Base-by-base conservation (phyloP, 78 protist species). In the Cavenderia fasciculata region DNA sequence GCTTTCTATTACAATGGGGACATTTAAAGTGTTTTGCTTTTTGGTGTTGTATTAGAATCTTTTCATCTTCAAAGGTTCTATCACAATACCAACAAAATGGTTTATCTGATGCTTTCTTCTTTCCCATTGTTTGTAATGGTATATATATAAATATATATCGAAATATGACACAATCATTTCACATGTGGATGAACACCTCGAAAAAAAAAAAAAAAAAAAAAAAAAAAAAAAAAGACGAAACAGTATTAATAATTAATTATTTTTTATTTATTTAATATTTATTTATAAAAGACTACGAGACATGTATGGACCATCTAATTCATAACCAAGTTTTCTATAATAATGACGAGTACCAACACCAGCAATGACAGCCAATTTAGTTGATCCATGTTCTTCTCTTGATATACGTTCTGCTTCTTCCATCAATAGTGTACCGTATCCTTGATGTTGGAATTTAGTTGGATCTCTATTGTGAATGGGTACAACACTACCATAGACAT, bases 331-430 rank as follows among this genome's bases (percentile, higher is more conserved):
- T 59, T 95, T 96, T 49, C 98, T 85, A 78, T 98, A 98, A 93
- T 98, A 98, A 68, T 95, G 85, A 46, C 99, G 86, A 29, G 98
- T 96, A 52, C 99, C 99, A 36, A 98, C 97, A 27, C 98, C 99
- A 23, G 96, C 16, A 38, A 97, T 97, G 59, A 97, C 97, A 21
- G 98, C 98, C 5, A 98, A n/a, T 51, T 93, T 90, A 33, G 2
- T 19, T 41, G 89, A 47, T 29, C 96, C 96, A 59, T 97, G 97
- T 65, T 97, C 98, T 31, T 92, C 96, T n/a, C 96, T 44, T 0
- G 99, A 97, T 2, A 98, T 96, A 18, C 97, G 38, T 90, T 97
- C 99, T 1, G 99, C 99, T 72, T 97, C 98, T 52, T 94, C 98
- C 97, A 98, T 94, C 69, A 98, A 84, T 38, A 97, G 62, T 19